A percentile compares a stretch with the other conserved stretches of the same genome.
Conservation (phyloP, 169 alveolate genomes). For the Neospora caninum region DNA sequence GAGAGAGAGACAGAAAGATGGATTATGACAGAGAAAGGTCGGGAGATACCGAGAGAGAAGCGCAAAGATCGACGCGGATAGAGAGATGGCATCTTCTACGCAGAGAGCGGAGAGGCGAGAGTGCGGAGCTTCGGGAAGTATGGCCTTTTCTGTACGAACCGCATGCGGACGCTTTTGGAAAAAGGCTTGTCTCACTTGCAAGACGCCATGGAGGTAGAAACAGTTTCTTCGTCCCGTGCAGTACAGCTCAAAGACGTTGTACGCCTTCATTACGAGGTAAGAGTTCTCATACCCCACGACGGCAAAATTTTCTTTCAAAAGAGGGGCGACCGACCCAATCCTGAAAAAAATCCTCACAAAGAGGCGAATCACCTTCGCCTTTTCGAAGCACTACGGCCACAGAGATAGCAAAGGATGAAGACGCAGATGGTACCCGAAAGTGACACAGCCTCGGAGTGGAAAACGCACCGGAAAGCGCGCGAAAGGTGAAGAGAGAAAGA, state of each 20-base stretch:
- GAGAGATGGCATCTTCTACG: background rate
- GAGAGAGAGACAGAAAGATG: background rate
- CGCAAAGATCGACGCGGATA: background rate
- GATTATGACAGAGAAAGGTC: too few species aligned
- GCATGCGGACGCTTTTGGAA: too few species aligned
- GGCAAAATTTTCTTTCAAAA: background rate
- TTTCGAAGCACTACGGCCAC: background rate
- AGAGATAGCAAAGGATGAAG: background rate
- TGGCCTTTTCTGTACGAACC: too few species aligned
- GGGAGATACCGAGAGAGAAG: too few species aligned
- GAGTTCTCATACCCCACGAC: constrained; percentile 26
- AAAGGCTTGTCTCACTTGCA: background rate
- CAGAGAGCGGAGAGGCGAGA: background rate
- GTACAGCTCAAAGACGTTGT: constrained; percentile 19
- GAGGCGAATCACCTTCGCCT: background rate
- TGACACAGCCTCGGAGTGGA: background rate
- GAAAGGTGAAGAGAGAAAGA: too few species aligned
- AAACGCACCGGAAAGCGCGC: background rate
- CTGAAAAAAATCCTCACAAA: background rate
- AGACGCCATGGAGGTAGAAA: constrained; percentile 14
- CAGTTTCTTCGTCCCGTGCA: constrained; percentile 33
- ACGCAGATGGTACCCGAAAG: background rate
- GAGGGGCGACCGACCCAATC: constrained; percentile 1
- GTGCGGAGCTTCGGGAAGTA: background rate
- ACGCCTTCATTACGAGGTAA: constrained; percentile 15